phyloP scores from a whole-genome alignment of 2,329 filamentous ascomycete genomes.

The Cladosporium oxysporum region DNA sequence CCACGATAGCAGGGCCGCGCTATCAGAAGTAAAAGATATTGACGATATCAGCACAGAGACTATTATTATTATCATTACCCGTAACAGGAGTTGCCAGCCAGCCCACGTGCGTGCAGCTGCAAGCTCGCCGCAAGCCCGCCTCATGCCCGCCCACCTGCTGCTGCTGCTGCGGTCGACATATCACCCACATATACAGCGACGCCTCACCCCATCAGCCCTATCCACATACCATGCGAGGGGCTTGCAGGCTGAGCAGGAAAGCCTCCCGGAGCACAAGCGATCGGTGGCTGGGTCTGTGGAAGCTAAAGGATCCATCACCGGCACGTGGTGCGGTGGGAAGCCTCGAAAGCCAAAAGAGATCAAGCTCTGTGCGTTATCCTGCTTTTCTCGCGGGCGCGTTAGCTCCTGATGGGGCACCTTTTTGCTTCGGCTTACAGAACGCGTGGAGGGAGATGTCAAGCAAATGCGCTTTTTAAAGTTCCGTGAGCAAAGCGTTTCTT shows the following conservation, averaged over 20 bases:
- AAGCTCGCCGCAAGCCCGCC: neutral
- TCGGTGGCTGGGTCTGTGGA: neutral
- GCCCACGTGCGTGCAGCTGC: conserved; percentile 12
- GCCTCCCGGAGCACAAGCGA: neutral
- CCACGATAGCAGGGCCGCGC: neutral
- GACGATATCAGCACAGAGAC: conserved; percentile 3
- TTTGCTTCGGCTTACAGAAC: neutral
- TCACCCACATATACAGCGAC: conserved; percentile 1
- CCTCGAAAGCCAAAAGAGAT: conserved; percentile 1
- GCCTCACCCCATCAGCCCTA: conserved; percentile 8
- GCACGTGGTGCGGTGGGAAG: conserved; percentile 7
- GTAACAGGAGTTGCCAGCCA: neutral
- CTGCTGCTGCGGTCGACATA: neutral
- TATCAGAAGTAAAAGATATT: conserved; percentile 3
- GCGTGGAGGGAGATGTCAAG: neutral
- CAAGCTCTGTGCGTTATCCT: neutral
- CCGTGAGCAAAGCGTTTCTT: neutral
- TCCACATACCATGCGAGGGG: neutral
- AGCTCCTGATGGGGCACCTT: neutral
- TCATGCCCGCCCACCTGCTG: neutral
- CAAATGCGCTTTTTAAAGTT: neutral
- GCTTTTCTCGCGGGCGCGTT: neutral
- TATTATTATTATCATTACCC: conserved; percentile 1
- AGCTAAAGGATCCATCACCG: neutral
- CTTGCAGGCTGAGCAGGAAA: conserved; percentile 1